Evolutionary conservation across 192 early-diverging fungal genomes (phyloP).

Genomic region (Coemansia sp.): DNA sequence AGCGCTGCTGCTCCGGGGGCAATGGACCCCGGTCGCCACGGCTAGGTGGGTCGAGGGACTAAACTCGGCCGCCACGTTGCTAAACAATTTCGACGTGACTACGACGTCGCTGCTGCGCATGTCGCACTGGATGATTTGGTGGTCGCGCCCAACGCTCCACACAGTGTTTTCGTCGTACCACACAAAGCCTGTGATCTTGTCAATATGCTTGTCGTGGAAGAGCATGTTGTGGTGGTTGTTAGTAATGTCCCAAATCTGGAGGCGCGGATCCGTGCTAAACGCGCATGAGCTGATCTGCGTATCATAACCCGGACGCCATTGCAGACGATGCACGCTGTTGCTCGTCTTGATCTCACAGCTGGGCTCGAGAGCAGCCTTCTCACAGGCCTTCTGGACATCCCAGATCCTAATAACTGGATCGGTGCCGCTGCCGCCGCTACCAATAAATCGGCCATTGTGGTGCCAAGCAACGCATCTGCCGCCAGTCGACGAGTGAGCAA

Average conservation of each 20-base stretch:
- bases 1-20: background rate
- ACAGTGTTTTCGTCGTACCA: slow-evolving; percentile 47
- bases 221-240: slow-evolving; percentile 44
- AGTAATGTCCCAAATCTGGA: slow-evolving; percentile 51
- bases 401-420: slow-evolving; percentile 47
- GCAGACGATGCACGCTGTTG: slow-evolving; percentile 18
- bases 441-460: slow-evolving; percentile 45
- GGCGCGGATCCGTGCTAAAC: slow-evolving; percentile 11
- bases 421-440: slow-evolving; percentile 38
- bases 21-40: slow-evolving; percentile 20
- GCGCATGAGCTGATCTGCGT: slow-evolving; percentile 46
- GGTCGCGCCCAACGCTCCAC: slow-evolving; percentile 29
- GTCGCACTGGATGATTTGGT: slow-evolving; percentile 36
- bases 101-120: slow-evolving; percentile 32
- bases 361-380: slow-evolving; percentile 20
- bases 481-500: slow-evolving; percentile 18
- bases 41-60: slow-evolving; percentile 21
- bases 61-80: slow-evolving; percentile 23
- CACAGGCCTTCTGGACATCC: slow-evolving; percentile 32
- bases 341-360: slow-evolving; percentile 42
- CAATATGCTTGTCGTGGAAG: slow-evolving; percentile 39
- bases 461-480: slow-evolving; percentile 47
- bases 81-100: slow-evolving; percentile 24
- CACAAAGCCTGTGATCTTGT: slow-evolving; percentile 24
- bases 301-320: slow-evolving; percentile 52